Percentiles rank a stretch among this genome's conserved stretches.
Conservation (phyloP, 208 protist genomes). For the Trypanosoma brucei region DNA sequence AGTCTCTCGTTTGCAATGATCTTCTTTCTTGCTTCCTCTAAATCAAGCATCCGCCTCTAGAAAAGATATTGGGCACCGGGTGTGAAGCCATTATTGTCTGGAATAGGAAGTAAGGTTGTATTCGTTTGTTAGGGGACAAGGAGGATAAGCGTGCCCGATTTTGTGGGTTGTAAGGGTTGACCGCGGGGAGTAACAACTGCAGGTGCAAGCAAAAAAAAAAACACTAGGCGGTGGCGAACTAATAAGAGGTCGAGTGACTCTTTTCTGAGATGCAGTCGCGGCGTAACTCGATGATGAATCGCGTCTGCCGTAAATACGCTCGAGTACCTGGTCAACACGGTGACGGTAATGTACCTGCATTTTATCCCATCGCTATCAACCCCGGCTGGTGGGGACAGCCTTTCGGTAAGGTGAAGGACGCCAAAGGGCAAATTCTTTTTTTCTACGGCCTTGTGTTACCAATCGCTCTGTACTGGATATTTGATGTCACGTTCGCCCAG, state of each 20-base stretch:
- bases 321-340: slow-evolving; percentile 86
- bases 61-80: too few relatives aligned
- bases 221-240: background rate
- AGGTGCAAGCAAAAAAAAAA: too few relatives aligned
- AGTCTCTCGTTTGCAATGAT: too few relatives aligned
- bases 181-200: too few relatives aligned
- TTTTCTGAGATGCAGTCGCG: slow-evolving; percentile 58
- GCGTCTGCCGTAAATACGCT: slow-evolving; percentile 77
- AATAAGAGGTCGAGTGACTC: background rate
- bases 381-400: slow-evolving; percentile 85
- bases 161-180: too few relatives aligned
- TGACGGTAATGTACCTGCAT: slow-evolving; percentile 65
- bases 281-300: slow-evolving; percentile 79
- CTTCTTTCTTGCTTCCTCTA: too few relatives aligned
- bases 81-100: too few relatives aligned
- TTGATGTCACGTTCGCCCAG: slow-evolving; percentile 72
- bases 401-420: slow-evolving; percentile 85
- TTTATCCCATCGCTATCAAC: slow-evolving; percentile 87
- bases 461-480: slow-evolving; percentile 71
- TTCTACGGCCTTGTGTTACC: slow-evolving; percentile 61
- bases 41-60: too few relatives aligned
- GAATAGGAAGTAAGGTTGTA: too few relatives aligned
- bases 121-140: too few relatives aligned
- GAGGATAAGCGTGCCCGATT: too few relatives aligned
- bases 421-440: slow-evolving; percentile 63